These are phyloP conservation scores for Alternaria tenuissima DNA, from an alignment of 2,329 filamentous ascomycete genomes.

Conservation along the genomic window DNA sequence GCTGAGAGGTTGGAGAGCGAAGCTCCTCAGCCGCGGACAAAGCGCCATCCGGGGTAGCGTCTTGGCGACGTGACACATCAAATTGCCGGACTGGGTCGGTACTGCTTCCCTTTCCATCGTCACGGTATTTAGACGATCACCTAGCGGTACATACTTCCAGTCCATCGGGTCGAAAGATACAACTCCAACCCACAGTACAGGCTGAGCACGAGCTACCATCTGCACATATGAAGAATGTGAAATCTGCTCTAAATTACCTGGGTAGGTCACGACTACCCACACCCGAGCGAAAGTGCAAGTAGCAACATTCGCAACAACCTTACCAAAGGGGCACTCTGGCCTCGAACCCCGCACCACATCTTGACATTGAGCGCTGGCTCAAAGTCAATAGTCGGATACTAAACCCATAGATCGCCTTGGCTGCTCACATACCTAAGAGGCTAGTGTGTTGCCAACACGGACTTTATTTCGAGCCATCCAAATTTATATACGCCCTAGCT, in stretches of 20 bases:
- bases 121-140: background rate
- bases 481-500: background rate
- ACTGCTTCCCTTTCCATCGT: background rate
- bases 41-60: background rate
- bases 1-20: background rate
- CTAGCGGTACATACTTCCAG: background rate
- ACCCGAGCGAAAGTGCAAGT: background rate
- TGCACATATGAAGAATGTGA: background rate
- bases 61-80: conserved; percentile 7
- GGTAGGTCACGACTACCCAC: background rate
- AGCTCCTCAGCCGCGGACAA: background rate
- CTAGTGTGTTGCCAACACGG: background rate
- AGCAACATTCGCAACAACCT: background rate
- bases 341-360: background rate
- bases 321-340: background rate
- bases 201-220: background rate
- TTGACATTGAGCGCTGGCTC: background rate
- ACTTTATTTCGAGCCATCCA: background rate
- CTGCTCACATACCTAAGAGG: background rate
- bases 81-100: conserved; percentile 3
- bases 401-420: background rate
- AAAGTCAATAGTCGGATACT: background rate
- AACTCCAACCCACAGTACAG: background rate
- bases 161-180: background rate
- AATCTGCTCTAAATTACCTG: background rate